A percentile compares a stretch with the other conserved stretches of the same genome.
Conservation (phyloP, 441 rosid species). For the Gossypium davidsonii region DNA sequence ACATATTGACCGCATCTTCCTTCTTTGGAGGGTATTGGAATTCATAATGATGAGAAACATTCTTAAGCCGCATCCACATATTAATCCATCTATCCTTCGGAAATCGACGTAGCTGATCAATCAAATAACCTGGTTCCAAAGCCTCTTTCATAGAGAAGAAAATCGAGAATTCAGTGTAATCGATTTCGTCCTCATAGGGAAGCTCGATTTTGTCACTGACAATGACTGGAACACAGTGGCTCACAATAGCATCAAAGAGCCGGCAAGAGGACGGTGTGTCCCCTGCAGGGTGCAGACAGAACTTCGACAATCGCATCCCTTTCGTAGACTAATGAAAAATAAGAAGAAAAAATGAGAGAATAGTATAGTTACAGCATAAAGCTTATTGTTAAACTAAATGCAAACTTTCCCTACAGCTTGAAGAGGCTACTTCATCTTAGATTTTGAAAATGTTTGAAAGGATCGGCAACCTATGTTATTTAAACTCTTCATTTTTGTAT, state of each 20-base stretch:
- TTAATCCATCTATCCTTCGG: constrained; percentile 65
- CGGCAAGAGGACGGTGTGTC: constrained; percentile 97
- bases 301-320: constrained; percentile 88
- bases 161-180: constrained; percentile 67
- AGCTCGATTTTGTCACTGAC: constrained; percentile 83
- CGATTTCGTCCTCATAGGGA: constrained; percentile 86
- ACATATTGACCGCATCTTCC: constrained; percentile 76
- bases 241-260: constrained; percentile 81
- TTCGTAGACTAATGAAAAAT: constrained; percentile 50
- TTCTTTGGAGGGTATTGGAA: constrained; percentile 73
- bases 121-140: constrained; percentile 59
- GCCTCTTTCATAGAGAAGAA: constrained; percentile 77
- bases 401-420: neutral
- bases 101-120: constrained; percentile 54
- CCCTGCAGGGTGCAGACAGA: constrained; percentile 89
- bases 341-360: constrained; percentile 11
- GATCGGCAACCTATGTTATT: neutral
- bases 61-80: constrained; percentile 76
- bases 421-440: neutral
- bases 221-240: constrained; percentile 86
- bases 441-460: neutral
- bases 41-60: constrained; percentile 64
- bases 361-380: neutral
- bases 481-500: neutral
- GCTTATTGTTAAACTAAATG: neutral